These are phyloP conservation scores for Haematococcus sp. DNA, from an alignment of 139 green algal species.

Conservation along the genomic window DNA sequence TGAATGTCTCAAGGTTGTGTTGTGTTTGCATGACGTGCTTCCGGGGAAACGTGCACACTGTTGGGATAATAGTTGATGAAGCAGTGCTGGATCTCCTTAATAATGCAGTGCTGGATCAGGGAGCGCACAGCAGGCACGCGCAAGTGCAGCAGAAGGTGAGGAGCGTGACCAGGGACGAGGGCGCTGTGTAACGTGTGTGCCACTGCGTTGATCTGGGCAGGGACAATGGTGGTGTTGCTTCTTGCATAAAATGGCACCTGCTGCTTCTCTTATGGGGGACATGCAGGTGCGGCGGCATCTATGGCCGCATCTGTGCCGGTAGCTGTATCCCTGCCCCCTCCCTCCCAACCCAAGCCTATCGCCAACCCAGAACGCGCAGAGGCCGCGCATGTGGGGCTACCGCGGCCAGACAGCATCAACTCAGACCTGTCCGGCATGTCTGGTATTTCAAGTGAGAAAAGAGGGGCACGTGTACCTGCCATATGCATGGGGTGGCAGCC, in stretches of 20 bases:
- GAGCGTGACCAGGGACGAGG: neutral
- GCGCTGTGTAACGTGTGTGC: too few relatives aligned
- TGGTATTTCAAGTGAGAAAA: constrained; percentile 7
- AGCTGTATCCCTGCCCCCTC: neutral
- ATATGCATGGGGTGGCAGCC: too few relatives aligned
- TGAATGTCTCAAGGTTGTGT: too few relatives aligned
- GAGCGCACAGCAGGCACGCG: neutral
- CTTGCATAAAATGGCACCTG: too few relatives aligned
- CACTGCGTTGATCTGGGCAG: too few relatives aligned
- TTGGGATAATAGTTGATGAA: too few relatives aligned
- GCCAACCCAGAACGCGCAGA: constrained; percentile 13
- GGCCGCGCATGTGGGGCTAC: constrained; percentile 20
- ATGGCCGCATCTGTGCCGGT: neutral
- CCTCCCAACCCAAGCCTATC: constrained; percentile 21
- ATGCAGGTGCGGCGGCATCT: neutral
- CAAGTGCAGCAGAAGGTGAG: neutral
- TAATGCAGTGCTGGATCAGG: neutral
- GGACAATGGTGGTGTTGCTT: too few relatives aligned
- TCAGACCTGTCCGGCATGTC: constrained; percentile 10
- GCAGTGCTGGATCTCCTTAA: too few relatives aligned
- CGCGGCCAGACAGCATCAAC: constrained; percentile 14
- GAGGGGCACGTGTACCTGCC: neutral
- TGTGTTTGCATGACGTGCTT: too few relatives aligned
- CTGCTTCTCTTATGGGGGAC: neutral
- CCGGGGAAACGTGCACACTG: too few relatives aligned